Evolutionary conservation across 2,329 filamentous ascomycete genomes (phyloP).

Genomic region (Aspergillus fischeri): DNA sequence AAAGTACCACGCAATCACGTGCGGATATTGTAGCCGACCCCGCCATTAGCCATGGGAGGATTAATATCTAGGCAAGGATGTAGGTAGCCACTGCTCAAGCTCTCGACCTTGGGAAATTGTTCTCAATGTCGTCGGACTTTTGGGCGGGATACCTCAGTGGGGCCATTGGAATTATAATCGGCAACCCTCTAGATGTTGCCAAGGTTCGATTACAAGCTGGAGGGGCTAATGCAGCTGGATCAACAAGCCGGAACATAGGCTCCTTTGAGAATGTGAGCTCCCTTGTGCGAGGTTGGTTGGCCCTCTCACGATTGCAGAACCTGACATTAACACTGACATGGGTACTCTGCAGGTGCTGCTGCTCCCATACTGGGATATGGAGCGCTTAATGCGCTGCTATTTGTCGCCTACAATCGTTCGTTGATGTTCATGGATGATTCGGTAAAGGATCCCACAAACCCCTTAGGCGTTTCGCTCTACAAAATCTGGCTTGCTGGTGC

Average conservation of each 20-base stretch:
- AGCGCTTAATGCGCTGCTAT: conserved; percentile 83
- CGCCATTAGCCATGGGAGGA: not conserved
- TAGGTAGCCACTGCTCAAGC: not conserved
- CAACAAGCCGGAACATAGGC: conserved; percentile 20
- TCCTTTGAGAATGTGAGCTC: conserved; percentile 33
- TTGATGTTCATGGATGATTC: conserved; percentile 55
- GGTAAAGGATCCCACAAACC: conserved; percentile 42
- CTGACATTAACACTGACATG: conserved; percentile 5
- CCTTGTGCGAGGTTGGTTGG: conserved; percentile 36
- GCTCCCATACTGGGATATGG: conserved; percentile 88
- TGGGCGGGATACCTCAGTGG: conserved; percentile 91
- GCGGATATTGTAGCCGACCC: conserved; percentile 8
- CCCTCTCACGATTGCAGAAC: not conserved
- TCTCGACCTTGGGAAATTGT: not conserved
- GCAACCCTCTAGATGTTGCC: conserved; percentile 77
- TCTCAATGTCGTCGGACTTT: conserved; percentile 81
- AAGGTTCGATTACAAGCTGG: conserved; percentile 78
- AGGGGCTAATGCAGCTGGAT: conserved; percentile 20
- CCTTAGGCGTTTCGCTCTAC: conserved; percentile 49
- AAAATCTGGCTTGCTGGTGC: conserved; percentile 78
- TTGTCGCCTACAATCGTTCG: conserved; percentile 86
- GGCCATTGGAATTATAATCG: conserved; percentile 78
- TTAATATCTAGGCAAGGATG: not conserved
- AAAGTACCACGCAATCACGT: conserved; percentile 33
- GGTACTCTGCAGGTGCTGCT: conserved; percentile 58